Evolutionary conservation across 352 stramenopile species (phyloP).

Genomic region (Globisporangium cylindrosporum): DNA sequence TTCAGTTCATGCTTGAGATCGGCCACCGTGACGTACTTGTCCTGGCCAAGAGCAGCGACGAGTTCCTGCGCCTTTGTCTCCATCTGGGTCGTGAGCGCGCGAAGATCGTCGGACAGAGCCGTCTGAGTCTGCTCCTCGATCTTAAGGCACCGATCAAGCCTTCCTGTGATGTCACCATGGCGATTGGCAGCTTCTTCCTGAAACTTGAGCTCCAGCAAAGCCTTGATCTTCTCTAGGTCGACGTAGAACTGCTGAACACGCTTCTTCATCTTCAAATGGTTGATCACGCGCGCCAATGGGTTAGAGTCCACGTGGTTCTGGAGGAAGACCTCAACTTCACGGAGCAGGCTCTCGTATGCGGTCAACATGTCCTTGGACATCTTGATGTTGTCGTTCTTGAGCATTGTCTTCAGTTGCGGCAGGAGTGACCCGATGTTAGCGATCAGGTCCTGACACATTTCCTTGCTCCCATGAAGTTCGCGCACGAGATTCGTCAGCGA

Average conservation of each 20-base stretch:
- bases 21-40: slow-evolving; percentile 4
- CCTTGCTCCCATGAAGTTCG: slow-evolving; percentile 19
- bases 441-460: slow-evolving; percentile 21
- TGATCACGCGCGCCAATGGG: slow-evolving; percentile 4
- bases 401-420: slow-evolving; percentile 7
- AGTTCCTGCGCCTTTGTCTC: slow-evolving; percentile 5
- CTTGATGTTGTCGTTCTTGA: slow-evolving; percentile 9
- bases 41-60: not conserved
- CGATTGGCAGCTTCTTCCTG: slow-evolving; percentile 6
- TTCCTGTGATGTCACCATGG: slow-evolving; percentile 1
- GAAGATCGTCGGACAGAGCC: not conserved
- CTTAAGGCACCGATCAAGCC: not conserved
- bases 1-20: slow-evolving; percentile 23
- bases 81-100: not conserved
- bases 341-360: slow-evolving; percentile 14
- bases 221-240: slow-evolving; percentile 13
- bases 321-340: slow-evolving; percentile 11
- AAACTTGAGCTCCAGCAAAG: slow-evolving; percentile 7
- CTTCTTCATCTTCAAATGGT: slow-evolving; percentile 19
- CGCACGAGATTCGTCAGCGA: slow-evolving; percentile 9
- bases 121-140: slow-evolving; percentile 6
- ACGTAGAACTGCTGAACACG: slow-evolving; percentile 19
- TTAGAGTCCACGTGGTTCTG: slow-evolving; percentile 11
- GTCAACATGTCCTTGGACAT: not conserved
- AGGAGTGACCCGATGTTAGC: slow-evolving; percentile 5